These are phyloP conservation scores for Cantharellus cinnabarinus DNA, from an alignment of 768 basidiomycete species.

Conservation along the genomic window DNA sequence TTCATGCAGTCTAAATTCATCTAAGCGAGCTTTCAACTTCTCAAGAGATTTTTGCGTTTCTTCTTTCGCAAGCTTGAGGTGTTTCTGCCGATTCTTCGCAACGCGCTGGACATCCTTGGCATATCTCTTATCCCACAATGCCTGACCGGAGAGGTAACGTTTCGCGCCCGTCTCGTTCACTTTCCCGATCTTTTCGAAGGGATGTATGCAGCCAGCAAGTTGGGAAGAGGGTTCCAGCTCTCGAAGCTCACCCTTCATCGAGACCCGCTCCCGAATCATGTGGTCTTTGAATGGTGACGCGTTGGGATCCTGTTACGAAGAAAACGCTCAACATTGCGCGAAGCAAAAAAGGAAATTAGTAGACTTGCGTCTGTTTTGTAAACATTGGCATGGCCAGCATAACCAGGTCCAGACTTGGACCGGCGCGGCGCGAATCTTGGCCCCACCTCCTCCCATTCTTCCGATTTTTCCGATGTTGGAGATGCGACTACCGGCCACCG, in stretches of 20 bases:
- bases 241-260: slow-evolving; percentile 62
- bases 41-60: slow-evolving; percentile 20
- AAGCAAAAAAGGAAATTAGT: background rate
- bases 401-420: background rate
- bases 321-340: background rate
- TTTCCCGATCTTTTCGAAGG: slow-evolving; percentile 44
- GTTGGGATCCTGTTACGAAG: background rate
- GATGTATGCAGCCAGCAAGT: slow-evolving; percentile 43
- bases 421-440: too few relatives aligned
- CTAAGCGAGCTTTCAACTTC: slow-evolving; percentile 9
- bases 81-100: slow-evolving; percentile 45
- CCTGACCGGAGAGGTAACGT: slow-evolving; percentile 50
- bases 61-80: slow-evolving; percentile 33
- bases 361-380: background rate
- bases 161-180: slow-evolving; percentile 55
- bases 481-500: too few relatives aligned
- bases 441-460: too few relatives aligned
- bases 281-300: slow-evolving; percentile 20
- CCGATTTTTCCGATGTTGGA: too few relatives aligned
- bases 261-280: slow-evolving; percentile 86
- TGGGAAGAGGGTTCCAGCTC: slow-evolving; percentile 53
- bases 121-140: slow-evolving; percentile 48
- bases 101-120: slow-evolving; percentile 32
- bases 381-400: background rate
- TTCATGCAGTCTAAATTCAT: slow-evolving; percentile 6